These are phyloP conservation scores for Colletotrichum truncatum DNA, from an alignment of 2,329 filamentous ascomycete genomes.

Conservation along the genomic window DNA sequence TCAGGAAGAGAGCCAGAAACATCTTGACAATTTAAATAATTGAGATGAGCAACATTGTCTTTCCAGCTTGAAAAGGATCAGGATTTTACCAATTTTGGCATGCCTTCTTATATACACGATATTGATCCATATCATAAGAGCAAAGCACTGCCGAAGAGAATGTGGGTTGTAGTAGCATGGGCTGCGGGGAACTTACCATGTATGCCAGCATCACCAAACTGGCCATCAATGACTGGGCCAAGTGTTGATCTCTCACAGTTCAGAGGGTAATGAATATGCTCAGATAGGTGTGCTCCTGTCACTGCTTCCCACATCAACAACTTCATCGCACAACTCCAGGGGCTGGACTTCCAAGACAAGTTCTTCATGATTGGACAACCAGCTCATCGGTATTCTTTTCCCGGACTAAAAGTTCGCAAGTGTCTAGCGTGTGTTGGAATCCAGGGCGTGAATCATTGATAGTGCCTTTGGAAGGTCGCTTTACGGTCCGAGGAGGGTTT, in stretches of 20 bases:
- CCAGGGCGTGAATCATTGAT: background rate
- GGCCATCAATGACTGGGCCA: background rate
- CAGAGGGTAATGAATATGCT: background rate
- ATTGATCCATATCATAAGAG: background rate
- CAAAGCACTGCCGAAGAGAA: background rate
- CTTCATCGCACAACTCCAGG: background rate
- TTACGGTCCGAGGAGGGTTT: background rate
- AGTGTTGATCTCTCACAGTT: background rate
- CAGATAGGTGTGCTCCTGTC: background rate
- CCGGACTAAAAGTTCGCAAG: background rate
- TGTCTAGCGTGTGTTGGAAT: background rate
- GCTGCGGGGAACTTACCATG: conserved; percentile 1
- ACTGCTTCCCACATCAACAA: background rate
- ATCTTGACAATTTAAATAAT: background rate
- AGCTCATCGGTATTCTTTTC: background rate
- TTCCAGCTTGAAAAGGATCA: too few species aligned
- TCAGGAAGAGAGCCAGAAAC: background rate
- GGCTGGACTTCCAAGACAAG: background rate
- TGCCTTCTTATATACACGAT: background rate
- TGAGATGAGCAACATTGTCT: too few species aligned
- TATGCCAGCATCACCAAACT: background rate
- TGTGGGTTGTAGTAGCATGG: background rate
- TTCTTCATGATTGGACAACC: background rate
- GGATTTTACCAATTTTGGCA: too few species aligned
- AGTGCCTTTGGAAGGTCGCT: background rate